These are phyloP conservation scores for Pythium oligandrum DNA, from an alignment of 352 stramenopile species.

Conservation along the genomic window DNA sequence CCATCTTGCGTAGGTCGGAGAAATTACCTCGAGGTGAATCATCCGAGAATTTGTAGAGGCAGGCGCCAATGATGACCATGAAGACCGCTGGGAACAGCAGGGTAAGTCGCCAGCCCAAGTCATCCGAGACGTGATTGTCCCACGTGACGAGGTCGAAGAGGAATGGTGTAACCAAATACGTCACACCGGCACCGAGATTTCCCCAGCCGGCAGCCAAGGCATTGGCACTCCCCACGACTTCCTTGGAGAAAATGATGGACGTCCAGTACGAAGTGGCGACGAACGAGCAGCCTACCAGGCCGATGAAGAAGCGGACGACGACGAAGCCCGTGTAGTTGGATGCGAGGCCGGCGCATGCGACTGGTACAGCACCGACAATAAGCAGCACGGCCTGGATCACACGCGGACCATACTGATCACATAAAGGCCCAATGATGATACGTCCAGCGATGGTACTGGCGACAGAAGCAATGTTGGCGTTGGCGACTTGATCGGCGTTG, in stretches of 20 bases:
- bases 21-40: conserved; percentile 93
- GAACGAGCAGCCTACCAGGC: conserved; percentile 91
- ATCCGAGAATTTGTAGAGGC: conserved; percentile 79
- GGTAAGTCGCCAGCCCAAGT: conserved; percentile 88
- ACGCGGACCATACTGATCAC: conserved; percentile 88
- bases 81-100: conserved; percentile 87
- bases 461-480: conserved; percentile 89
- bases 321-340: conserved; percentile 70
- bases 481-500: conserved; percentile 82
- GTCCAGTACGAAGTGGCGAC: conserved; percentile 94
- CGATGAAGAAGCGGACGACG: conserved; percentile 92
- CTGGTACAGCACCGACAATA: conserved; percentile 73
- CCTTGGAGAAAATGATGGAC: conserved; percentile 89
- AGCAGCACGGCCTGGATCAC: conserved; percentile 81
- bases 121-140: conserved; percentile 32
- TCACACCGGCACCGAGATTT: conserved; percentile 89
- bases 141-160: conserved; percentile 88
- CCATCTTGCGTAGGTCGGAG: conserved; percentile 38
- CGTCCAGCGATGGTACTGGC: conserved; percentile 88
- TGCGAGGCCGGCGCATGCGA: conserved; percentile 79
- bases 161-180: conserved; percentile 84
- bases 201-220: conserved; percentile 90
- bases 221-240: conserved; percentile 92
- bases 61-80: conserved; percentile 64
- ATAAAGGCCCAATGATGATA: conserved; percentile 87